Conservation (phyloP, 768 basidiomycete species). For the Pleurotus tuoliensis region DNA sequence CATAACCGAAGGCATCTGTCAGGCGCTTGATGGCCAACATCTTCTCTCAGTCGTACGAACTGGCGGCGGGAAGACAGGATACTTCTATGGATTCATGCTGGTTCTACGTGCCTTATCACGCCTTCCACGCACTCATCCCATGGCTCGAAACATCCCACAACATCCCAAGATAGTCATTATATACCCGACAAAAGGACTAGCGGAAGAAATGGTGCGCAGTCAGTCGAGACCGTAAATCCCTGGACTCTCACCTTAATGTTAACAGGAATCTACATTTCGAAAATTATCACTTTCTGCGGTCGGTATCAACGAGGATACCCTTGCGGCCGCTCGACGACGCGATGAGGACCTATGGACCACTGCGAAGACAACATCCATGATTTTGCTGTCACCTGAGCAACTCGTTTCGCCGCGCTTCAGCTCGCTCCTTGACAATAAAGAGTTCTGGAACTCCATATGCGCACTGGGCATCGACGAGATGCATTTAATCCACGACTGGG, state of each 20-base stretch:
- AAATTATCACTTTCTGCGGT: conserved; percentile 16
- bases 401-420: conserved; percentile 16
- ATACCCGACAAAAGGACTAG: conserved; percentile 19
- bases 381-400: conserved; percentile 22
- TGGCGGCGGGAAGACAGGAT: conserved; percentile 1
- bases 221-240: no score
- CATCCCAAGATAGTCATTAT: conserved; percentile 17
- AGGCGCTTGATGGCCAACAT: conserved; percentile 11
- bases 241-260: neutral
- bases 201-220: conserved; percentile 19
- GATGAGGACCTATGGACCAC: conserved; percentile 13
- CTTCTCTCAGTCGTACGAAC: neutral
- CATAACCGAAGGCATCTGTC: conserved; percentile 15
- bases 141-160: conserved; percentile 8
- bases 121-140: neutral
- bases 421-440: conserved; percentile 12
- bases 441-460: conserved; percentile 17
- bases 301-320: conserved; percentile 19
- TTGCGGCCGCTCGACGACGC: neutral
- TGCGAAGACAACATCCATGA: conserved; percentile 10
- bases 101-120: neutral
- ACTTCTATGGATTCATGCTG: conserved; percentile 2
- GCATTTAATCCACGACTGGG: conserved; percentile 22
- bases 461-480: conserved; percentile 23
- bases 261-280: neutral